Conservation (phyloP, 495 filamentous ascomycete species). For the Xylaria longipes region DNA sequence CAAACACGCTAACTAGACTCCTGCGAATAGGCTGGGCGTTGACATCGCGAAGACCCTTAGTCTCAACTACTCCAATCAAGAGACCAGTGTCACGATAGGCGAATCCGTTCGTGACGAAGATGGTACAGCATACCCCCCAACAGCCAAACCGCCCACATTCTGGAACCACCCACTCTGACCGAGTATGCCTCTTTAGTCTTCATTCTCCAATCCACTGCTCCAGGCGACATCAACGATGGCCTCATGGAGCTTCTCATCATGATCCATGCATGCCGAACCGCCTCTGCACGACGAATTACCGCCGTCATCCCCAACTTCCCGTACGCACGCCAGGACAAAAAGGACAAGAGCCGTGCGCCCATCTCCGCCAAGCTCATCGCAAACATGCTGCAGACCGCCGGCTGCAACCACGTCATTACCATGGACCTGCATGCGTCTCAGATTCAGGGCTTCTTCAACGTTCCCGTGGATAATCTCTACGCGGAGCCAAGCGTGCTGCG, state of each 20-base stretch:
- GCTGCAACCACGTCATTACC: conserved; percentile 84
- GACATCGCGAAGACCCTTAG: conserved; percentile 93
- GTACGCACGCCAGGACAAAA: conserved; percentile 97
- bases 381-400: conserved; percentile 97
- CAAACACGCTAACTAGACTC: conserved; percentile 30
- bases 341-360: conserved; percentile 89
- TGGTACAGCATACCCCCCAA: conserved; percentile 57
- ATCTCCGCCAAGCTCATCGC: conserved; percentile 93
- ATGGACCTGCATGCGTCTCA: conserved; percentile 85
- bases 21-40: conserved; percentile 76
- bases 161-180: conserved; percentile 23
- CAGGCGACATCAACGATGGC: conserved; percentile 97
- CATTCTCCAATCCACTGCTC: conserved; percentile 93
- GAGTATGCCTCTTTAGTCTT: conserved; percentile 65
- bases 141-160: conserved; percentile 3
- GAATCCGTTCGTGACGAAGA: conserved; percentile 97
- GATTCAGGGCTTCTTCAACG: conserved; percentile 95
- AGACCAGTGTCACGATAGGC: conserved; percentile 95
- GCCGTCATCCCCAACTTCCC: conserved; percentile 90
- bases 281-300: conserved; percentile 91
- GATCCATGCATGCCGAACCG: conserved; percentile 98
- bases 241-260: conserved; percentile 99
- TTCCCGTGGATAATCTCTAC: conserved; percentile 96
- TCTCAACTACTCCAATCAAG: conserved; percentile 96
- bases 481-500: conserved; percentile 91